Base-by-base conservation (phyloP, 768 basidiomycete species). In the Pisolithus orientalis region DNA sequence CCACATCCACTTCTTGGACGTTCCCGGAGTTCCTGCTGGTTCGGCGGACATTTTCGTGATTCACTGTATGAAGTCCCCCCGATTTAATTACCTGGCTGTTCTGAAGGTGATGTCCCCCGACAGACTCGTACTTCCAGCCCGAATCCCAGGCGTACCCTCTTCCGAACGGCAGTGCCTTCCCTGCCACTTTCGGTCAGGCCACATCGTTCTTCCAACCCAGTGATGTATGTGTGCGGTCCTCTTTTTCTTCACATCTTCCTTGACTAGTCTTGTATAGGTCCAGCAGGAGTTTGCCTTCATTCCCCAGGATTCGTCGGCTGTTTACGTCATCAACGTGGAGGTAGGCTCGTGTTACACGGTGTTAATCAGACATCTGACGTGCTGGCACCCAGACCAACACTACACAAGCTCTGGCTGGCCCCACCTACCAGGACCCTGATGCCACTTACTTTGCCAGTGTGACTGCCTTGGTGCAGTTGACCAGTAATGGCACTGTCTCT, bases 101-200 rank as follows among this genome's bases (percentile, higher is more conserved):
- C 39, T 50, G n/a, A 37, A 34, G 10, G 28, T 25, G 8, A 21
- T 2, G 21, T 21, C 34, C 13, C 31, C n/a, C n/a, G 2, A 38
- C 54, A 93, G 90, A 80, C 67, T 79, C 86, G 24, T 88, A 74
- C 75, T 87, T 87, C 80, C 92, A 94, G 67, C 83, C 89, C 9
- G 67, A 74, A 9, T 56, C 82, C 6, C 83, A 90, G 63, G 49
- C 74, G 0, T 91, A 83, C 66, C 70, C 80, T 11, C 65, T 71
- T 14, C 10, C 69, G 7, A 60, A 61, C 51, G 80, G 80, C 44
- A 62, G 70, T 39, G 45, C 76, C 2, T 84, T 90, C 78, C 89
- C 90, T 13, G 78, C 81, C 31, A 69, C 74, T 2, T 79, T 84
- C 57, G 89, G 89, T 10, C 76, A 84, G 63, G 77, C 83, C 2